These are phyloP conservation scores for Boletus sp. DNA, from an alignment of 768 basidiomycete genomes.

Conservation along the genomic window DNA sequence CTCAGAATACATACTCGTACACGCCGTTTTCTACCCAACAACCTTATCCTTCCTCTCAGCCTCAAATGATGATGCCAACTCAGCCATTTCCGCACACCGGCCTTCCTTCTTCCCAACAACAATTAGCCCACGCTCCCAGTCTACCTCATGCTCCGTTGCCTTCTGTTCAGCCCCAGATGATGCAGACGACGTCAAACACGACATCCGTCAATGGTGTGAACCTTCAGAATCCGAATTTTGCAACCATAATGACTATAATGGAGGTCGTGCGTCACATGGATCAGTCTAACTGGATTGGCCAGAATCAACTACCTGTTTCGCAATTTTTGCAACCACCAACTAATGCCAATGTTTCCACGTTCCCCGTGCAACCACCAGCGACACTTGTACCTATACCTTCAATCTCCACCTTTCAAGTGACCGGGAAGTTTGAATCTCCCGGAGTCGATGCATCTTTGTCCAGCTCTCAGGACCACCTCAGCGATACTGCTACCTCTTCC, in stretches of 20 bases:
- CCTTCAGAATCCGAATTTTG: slow-evolving; percentile 19
- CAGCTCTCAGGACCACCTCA: slow-evolving; percentile 3
- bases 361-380: slow-evolving; percentile 5
- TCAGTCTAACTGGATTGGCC: slow-evolving; percentile 19
- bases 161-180: slow-evolving; percentile 16
- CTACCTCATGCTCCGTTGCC: slow-evolving; percentile 12
- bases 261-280: slow-evolving; percentile 32
- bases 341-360: neutral
- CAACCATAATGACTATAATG: slow-evolving; percentile 32
- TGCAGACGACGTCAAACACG: slow-evolving; percentile 12
- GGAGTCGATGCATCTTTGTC: neutral
- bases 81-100: slow-evolving; percentile 14
- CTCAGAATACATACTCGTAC: slow-evolving; percentile 17
- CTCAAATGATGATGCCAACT: slow-evolving; percentile 15
- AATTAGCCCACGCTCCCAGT: slow-evolving; percentile 3
- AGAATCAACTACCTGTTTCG: slow-evolving; percentile 15
- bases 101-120: slow-evolving; percentile 20
- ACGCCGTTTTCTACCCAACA: slow-evolving; percentile 18
- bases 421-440: neutral
- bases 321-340: slow-evolving; percentile 21
- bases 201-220: slow-evolving; percentile 11
- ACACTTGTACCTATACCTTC: slow-evolving; percentile 2
- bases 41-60: slow-evolving; percentile 17
- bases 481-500: neutral
- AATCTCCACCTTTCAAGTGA: neutral